Evolutionary conservation across 2,329 filamentous ascomycete species (phyloP).

Genomic region (Shiraia sp.): DNA sequence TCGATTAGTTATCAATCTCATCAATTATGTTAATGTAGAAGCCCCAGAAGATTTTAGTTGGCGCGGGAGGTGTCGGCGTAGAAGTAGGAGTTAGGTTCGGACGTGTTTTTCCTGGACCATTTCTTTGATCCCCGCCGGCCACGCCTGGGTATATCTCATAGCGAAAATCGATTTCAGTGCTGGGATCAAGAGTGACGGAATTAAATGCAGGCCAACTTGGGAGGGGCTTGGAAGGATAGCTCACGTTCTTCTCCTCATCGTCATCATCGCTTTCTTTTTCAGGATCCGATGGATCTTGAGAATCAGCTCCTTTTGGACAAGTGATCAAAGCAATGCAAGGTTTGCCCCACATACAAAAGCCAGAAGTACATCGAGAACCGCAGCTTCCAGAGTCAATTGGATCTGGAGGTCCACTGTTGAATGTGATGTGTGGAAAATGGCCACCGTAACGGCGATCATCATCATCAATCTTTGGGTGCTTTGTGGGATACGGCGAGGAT

Average conservation of each 20-base stretch:
- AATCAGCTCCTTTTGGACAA: constrained; percentile 5
- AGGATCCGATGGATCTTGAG: constrained; percentile 6
- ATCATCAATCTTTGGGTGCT: neutral
- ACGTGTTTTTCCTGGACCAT: neutral
- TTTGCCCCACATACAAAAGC: neutral
- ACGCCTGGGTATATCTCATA: constrained; percentile 1
- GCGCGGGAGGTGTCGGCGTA: neutral
- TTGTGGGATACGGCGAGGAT: constrained; percentile 2
- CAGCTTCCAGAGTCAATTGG: constrained; percentile 5
- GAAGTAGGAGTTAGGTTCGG: neutral
- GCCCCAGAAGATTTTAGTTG: constrained; percentile 2
- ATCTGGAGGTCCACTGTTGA: constrained; percentile 5
- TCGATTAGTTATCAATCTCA: constrained; percentile 1
- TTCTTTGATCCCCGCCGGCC: neutral
- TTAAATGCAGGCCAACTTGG: constrained; percentile 2
- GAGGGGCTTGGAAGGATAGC: constrained; percentile 1
- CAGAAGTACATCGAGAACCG: constrained; percentile 1
- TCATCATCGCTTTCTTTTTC: constrained; percentile 9
- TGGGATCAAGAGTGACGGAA: neutral
- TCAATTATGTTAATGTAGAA: constrained; percentile 1
- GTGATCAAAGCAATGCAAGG: constrained; percentile 5
- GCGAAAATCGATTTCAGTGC: constrained; percentile 1
- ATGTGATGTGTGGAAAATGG: constrained; percentile 1
- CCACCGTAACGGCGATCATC: constrained; percentile 4
- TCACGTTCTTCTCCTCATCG: constrained; percentile 7